Evolutionary conservation across 2,329 filamentous ascomycete genomes (phyloP).

Genomic region (Arthroderma uncinatum): DNA sequence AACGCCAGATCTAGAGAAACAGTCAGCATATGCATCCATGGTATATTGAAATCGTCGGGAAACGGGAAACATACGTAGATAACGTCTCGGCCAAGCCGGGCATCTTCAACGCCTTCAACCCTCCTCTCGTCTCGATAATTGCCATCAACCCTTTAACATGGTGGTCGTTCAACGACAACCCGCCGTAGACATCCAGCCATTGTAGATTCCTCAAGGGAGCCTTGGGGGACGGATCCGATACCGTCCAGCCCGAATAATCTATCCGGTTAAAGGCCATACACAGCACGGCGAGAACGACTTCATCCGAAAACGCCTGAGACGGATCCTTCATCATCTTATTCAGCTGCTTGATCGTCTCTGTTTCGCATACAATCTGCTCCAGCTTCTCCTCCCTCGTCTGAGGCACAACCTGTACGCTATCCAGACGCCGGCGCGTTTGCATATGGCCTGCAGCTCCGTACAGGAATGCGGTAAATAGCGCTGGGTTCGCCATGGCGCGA

Average conservation of each 20-base stretch:
- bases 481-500: constrained; percentile 12
- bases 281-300: constrained; percentile 21
- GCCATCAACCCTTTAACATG: constrained; percentile 20
- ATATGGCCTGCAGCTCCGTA: constrained; percentile 16
- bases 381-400: constrained; percentile 16
- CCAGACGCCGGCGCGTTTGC: constrained; percentile 15
- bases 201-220: constrained; percentile 20
- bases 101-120: constrained; percentile 26
- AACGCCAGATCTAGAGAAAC: constrained; percentile 16
- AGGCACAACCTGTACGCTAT: constrained; percentile 9
- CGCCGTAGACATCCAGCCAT: constrained; percentile 21
- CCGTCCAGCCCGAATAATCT: constrained; percentile 14
- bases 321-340: constrained; percentile 20
- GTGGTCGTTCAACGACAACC: constrained; percentile 18
- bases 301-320: constrained; percentile 17
- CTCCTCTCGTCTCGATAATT: constrained; percentile 28
- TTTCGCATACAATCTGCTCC: constrained; percentile 16
- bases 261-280: constrained; percentile 21
- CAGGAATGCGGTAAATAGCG: constrained; percentile 15
- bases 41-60: not conserved
- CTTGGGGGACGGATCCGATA: constrained; percentile 17
- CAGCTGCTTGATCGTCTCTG: constrained; percentile 20
- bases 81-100: constrained; percentile 29
- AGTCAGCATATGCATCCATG: not conserved
- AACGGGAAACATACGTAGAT: constrained; percentile 25